Percentiles rank a stretch among this genome's conserved stretches.
Evolutionary conservation across 768 basidiomycete species (phyloP).

Genomic region (Tylopilus sp.): DNA sequence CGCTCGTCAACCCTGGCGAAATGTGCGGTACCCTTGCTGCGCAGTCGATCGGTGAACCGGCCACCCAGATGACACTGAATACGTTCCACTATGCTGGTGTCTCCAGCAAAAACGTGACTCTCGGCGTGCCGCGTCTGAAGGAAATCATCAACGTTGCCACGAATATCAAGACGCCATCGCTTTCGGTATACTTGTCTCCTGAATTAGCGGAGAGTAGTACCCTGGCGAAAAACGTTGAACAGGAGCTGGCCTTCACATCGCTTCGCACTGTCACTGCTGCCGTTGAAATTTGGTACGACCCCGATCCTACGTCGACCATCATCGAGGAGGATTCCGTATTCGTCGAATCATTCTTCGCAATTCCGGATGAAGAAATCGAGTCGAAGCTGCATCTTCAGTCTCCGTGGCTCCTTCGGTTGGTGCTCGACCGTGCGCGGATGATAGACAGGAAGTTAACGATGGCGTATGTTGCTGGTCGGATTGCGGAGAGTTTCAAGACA

Average conservation of each 20-base stretch:
- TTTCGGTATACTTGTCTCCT: constrained; percentile 85
- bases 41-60: constrained; percentile 98
- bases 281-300: constrained; percentile 98
- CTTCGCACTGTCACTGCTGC: constrained; percentile 91
- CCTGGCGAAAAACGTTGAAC: constrained; percentile 86
- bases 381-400: constrained; percentile 88
- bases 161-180: constrained; percentile 96
- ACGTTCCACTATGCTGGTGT: constrained; percentile 99
- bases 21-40: constrained; percentile 99
- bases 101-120: constrained; percentile 98
- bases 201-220: constrained; percentile 57
- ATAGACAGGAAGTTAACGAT: constrained; percentile 95
- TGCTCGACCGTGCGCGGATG: constrained; percentile 96
- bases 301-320: constrained; percentile 84
- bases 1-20: constrained; percentile 90
- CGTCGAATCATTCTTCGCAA: constrained; percentile 98
- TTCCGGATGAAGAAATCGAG: constrained; percentile 95
- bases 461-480: constrained; percentile 90
- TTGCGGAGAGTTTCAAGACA: constrained; percentile 91
- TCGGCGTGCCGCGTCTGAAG: constrained; percentile 98
- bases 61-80: constrained; percentile 99
- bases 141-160: constrained; percentile 99
- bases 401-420: constrained; percentile 95
- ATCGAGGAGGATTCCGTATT: constrained; percentile 96
- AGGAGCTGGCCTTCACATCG: constrained; percentile 91